These are phyloP conservation scores for Gymnopus androsaceus DNA, from an alignment of 1,284 basidiomycete species.

Conservation along the genomic window DNA sequence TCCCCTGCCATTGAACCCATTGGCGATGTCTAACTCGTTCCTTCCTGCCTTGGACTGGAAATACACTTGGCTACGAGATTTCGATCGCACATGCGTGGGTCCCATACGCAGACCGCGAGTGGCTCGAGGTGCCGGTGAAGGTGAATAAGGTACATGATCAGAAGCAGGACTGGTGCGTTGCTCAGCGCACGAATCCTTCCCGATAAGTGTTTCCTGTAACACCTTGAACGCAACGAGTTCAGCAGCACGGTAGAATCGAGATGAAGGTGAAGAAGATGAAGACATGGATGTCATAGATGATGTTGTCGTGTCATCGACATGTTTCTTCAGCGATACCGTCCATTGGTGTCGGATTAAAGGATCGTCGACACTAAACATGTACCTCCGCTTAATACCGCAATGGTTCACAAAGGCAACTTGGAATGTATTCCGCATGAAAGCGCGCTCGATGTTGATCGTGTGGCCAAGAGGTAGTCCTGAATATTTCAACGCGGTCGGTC, in stretches of 20 bases:
- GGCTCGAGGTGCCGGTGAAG: slow-evolving; percentile 22
- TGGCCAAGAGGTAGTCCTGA: slow-evolving; percentile 76
- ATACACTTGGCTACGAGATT: slow-evolving; percentile 71
- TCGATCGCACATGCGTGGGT: slow-evolving; percentile 56
- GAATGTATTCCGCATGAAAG: slow-evolving; percentile 94
- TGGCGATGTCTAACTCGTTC: slow-evolving; percentile 49
- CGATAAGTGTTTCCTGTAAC: slow-evolving; percentile 81
- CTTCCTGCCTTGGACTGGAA: slow-evolving; percentile 60
- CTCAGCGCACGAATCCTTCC: slow-evolving; percentile 33
- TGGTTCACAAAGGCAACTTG: slow-evolving; percentile 84
- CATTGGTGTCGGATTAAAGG: slow-evolving; percentile 74
- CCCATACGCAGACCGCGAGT: slow-evolving; percentile 15
- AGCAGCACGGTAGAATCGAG: slow-evolving; percentile 62
- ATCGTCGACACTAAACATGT: slow-evolving; percentile 91
- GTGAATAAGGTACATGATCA: slow-evolving; percentile 11
- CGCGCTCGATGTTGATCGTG: slow-evolving; percentile 79
- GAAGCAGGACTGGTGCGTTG: slow-evolving; percentile 31
- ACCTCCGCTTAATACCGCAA: slow-evolving; percentile 70
- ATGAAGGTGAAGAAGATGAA: slow-evolving; percentile 35
- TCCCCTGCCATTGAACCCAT: slow-evolving; percentile 33
- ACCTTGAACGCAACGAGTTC: slow-evolving; percentile 77
- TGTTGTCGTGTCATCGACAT: slow-evolving; percentile 56
- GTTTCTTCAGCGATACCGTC: slow-evolving; percentile 67
- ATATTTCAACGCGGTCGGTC: slow-evolving; percentile 80
- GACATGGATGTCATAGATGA: slow-evolving; percentile 34